These are phyloP conservation scores for Penicillium angulare DNA, from an alignment of 495 filamentous ascomycete genomes.

Conservation along the genomic window DNA sequence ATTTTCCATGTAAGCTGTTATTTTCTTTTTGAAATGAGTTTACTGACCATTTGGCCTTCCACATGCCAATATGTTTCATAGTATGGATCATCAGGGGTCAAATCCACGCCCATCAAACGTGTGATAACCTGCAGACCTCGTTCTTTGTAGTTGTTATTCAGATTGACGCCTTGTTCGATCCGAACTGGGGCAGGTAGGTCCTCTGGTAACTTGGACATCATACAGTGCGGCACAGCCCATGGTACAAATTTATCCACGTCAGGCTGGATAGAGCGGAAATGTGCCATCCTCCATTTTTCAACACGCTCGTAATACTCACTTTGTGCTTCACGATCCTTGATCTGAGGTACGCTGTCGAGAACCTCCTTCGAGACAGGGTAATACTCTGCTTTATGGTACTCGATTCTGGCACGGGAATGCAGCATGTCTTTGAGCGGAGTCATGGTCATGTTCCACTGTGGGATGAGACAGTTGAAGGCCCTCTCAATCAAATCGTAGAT, in stretches of 20 bases:
- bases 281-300: conserved; percentile 26
- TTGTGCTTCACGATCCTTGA: conserved; percentile 16
- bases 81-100: conserved; percentile 29
- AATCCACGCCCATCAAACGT: conserved; percentile 33
- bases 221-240: conserved; percentile 29
- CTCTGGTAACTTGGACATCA: conserved; percentile 23
- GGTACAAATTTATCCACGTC: conserved; percentile 31
- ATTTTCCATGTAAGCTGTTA: background rate
- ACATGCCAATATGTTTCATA: conserved; percentile 41
- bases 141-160: conserved; percentile 38
- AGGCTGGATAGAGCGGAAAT: conserved; percentile 26
- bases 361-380: conserved; percentile 21
- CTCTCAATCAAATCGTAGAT: conserved; percentile 45
- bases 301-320: conserved; percentile 25
- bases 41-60: conserved; percentile 35
- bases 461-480: conserved; percentile 37
- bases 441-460: conserved; percentile 40
- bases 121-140: conserved; percentile 40
- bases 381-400: conserved; percentile 35
- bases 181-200: conserved; percentile 22
- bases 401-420: conserved; percentile 29
- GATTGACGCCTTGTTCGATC: conserved; percentile 25
- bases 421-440: conserved; percentile 39
- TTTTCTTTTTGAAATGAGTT: background rate
- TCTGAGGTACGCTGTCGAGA: conserved; percentile 17